Evolutionary conservation across 2,329 filamentous ascomycete species (phyloP).

Genomic region (Pestalotiopsis fici): DNA sequence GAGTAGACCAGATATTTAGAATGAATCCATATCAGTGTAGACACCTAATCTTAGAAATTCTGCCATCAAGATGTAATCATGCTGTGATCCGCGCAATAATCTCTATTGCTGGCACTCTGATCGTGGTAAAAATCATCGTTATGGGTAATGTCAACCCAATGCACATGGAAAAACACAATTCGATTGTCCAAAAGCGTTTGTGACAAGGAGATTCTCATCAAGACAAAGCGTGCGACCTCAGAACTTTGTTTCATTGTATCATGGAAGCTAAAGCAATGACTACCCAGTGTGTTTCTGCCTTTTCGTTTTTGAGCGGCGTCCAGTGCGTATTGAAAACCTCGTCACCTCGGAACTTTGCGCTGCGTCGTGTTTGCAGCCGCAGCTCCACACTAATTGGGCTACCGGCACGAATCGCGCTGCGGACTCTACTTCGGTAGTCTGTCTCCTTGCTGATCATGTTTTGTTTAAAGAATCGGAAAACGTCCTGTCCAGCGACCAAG

Average conservation of each 20-base stretch:
- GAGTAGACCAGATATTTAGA: too few relatives aligned
- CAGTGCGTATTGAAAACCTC: conserved; percentile 22
- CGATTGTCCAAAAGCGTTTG: too few relatives aligned
- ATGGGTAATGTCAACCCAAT: too few relatives aligned
- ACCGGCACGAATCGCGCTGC: conserved; percentile 21
- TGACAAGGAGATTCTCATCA: too few relatives aligned
- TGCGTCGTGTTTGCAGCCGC: conserved; percentile 25
- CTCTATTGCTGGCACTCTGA: too few relatives aligned
- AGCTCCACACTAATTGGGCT: conserved; percentile 29
- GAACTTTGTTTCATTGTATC: background rate
- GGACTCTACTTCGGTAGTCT: conserved; percentile 23
- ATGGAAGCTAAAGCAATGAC: conserved; percentile 15
- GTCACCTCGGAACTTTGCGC: conserved; percentile 25
- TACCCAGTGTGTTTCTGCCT: conserved; percentile 14
- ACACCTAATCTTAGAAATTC: too few relatives aligned
- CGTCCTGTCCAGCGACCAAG: conserved; percentile 20
- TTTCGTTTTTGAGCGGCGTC: conserved; percentile 24
- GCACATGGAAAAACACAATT: too few relatives aligned
- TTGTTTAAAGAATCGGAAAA: conserved; percentile 26
- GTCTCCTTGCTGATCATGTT: conserved; percentile 23
- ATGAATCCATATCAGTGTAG: too few relatives aligned
- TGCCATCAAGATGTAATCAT: too few relatives aligned
- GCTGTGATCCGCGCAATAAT: too few relatives aligned
- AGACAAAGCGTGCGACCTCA: too few relatives aligned
- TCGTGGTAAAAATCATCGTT: too few relatives aligned